Percentiles rank a stretch among this genome's conserved stretches.
Conservation (phyloP, 495 filamentous ascomycete species). For the Lepidopterella palustris region DNA sequence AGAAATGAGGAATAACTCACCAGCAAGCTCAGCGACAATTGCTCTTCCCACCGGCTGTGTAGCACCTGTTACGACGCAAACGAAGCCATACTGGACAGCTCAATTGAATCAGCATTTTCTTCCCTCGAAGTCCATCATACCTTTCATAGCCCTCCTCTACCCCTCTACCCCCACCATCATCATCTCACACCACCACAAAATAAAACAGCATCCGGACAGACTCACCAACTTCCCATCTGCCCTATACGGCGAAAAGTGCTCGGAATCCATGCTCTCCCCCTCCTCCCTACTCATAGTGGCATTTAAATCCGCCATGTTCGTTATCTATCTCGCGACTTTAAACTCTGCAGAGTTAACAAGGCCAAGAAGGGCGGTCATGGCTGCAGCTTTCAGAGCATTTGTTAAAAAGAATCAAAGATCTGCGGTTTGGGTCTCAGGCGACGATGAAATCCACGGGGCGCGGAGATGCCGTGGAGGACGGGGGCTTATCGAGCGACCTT, state of each 20-base stretch:
- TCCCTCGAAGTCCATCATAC: not conserved
- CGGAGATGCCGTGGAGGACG: slow-evolving; percentile 22
- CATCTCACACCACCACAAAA: not conserved
- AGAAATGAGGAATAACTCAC: slow-evolving; percentile 30
- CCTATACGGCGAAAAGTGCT: slow-evolving; percentile 53
- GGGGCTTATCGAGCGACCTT: not conserved
- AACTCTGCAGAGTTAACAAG: not conserved
- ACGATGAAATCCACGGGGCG: slow-evolving; percentile 22
- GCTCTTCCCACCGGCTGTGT: slow-evolving; percentile 53
- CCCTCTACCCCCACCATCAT: not conserved
- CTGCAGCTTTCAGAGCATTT: too few relatives aligned
- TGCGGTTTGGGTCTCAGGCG: not conserved
- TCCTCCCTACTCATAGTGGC: not conserved
- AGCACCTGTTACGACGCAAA: slow-evolving; percentile 56
- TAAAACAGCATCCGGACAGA: slow-evolving; percentile 1
- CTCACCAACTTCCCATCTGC: slow-evolving; percentile 54
- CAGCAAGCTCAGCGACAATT: slow-evolving; percentile 51
- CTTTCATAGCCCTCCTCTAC: not conserved
- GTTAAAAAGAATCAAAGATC: too few relatives aligned
- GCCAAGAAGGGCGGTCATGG: not conserved
- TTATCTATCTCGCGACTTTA: not conserved
- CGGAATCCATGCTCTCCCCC: slow-evolving; percentile 28
- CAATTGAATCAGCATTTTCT: not conserved
- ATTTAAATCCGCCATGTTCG: not conserved
- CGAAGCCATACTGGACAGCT: slow-evolving; percentile 49